phyloP scores from a whole-genome alignment of 208 protist species.

The Trypanosoma platydactyli region DNA sequence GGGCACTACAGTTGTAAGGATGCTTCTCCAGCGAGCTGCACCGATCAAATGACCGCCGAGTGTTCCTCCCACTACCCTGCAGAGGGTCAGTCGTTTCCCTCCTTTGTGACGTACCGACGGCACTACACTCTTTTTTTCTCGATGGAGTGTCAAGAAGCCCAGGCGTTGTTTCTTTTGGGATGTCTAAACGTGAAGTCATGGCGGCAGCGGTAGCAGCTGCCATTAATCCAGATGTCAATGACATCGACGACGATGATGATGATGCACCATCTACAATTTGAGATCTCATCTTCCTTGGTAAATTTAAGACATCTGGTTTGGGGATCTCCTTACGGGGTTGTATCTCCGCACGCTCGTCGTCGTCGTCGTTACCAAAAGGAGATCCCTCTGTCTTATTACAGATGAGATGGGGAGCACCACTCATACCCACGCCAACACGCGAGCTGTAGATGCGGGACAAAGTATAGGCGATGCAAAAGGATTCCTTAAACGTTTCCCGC shows the following conservation, averaged over 20 bases:
- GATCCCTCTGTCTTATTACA: background rate
- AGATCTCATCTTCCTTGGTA: background rate
- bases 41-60: background rate
- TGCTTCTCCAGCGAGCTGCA: conserved; percentile 24
- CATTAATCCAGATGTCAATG: background rate
- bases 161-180: background rate
- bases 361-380: background rate
- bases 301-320: background rate
- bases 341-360: conserved; percentile 18
- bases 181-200: background rate
- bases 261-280: background rate
- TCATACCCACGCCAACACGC: conserved; percentile 32
- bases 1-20: conserved; percentile 29
- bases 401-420: background rate
- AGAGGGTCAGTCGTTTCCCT: background rate
- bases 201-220: background rate
- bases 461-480: conserved; percentile 67
- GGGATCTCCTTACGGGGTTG: conserved; percentile 2
- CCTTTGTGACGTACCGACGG: background rate
- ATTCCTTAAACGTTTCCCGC: conserved; percentile 72
- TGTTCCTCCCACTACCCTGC: too few species aligned
- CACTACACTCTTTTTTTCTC: background rate
- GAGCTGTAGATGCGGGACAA: conserved; percentile 48
- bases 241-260: background rate
- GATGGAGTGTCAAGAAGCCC: conserved; percentile 21